Evolutionary conservation across 1,284 basidiomycete species (phyloP), one percentile per base, ranked within the genome.

Genomic region (Cryptococcus amylolentus): DNA sequence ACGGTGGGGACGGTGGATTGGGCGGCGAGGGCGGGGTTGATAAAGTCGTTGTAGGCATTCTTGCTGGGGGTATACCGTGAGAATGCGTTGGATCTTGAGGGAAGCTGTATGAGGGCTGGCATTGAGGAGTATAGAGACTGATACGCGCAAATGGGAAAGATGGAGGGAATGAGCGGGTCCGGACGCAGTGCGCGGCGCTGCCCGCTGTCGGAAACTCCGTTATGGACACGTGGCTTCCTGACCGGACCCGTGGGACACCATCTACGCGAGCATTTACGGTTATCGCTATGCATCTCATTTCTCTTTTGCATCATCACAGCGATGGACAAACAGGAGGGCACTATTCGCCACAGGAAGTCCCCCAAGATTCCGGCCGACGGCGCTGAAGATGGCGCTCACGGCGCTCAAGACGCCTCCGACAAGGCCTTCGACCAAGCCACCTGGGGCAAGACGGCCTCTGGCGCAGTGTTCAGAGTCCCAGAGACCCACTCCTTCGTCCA

Each of bases 401-500:
- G 10, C 31, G 10, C 28, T 41, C 26, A 20, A 16, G 48, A 52
- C n/a, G 46, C 38, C 14, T 42, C 51, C 43, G 54, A 60, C 13
- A 51, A 63, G 26, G 42, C 38, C 4, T 51, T 63, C 20, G 62
- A 62, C 41, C 87, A 89, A 64, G 80, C 88, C 37, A 88, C 89
- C 8, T 91, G 88, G 85, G 91, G 91, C 16, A 91, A 92, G 77
- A 93, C 91, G 0, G 88, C 89, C 9, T 75, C 81, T 54, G 91
- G 90, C 16, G 37, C 72, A 93, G 93, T 96, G 12, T 98, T 98
- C 75, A 84, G 85, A 53, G 93, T 98, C 39, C 95, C 95, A 9
- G 88, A 91, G 43, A 98, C 96, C 0, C 91, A 96, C 72, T 92
- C 96, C 73, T 92, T 98, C 57, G 77, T 98, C 57, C 92, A 92